phyloP scores from a whole-genome alignment of 2,329 filamentous ascomycete genomes.

The Exophiala aquamarina region DNA sequence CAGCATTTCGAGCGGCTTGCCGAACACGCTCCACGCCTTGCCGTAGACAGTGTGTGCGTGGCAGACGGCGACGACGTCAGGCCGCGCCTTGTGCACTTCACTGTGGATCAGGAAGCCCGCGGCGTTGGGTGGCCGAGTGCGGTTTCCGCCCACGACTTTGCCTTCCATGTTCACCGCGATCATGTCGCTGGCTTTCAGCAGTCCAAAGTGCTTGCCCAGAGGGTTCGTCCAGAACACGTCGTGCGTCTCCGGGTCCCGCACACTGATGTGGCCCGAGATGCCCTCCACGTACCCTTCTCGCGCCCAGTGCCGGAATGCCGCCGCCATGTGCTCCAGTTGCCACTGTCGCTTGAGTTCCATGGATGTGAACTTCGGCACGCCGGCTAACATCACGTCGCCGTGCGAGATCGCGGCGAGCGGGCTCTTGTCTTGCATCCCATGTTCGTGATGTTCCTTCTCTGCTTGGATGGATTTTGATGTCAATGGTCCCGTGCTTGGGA shows the following conservation, averaged over 20 bases:
- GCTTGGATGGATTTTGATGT: conserved; percentile 16
- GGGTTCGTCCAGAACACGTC: conserved; percentile 70
- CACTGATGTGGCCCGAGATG: conserved; percentile 67
- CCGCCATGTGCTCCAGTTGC: conserved; percentile 66
- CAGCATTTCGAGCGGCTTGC: conserved; percentile 66
- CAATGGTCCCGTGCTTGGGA: conserved; percentile 9
- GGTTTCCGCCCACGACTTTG: conserved; percentile 65
- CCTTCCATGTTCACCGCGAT: conserved; percentile 65
- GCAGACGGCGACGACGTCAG: conserved; percentile 65
- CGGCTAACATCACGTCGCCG: conserved; percentile 25
- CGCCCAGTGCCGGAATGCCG: conserved; percentile 67
- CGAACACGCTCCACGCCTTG: conserved; percentile 68
- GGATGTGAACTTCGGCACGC: conserved; percentile 56
- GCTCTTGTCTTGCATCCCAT: conserved; percentile 28
- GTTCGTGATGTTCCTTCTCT: conserved; percentile 24
- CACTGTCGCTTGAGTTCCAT: conserved; percentile 61
- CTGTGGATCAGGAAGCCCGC: conserved; percentile 71
- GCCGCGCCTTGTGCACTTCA: conserved; percentile 65
- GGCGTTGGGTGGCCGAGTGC: conserved; percentile 60
- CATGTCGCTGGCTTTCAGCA: conserved; percentile 66
- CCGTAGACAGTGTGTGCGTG: conserved; percentile 68
- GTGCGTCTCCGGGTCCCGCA: conserved; percentile 64
- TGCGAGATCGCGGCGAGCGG: conserved; percentile 30
- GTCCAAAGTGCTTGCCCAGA: conserved; percentile 64
- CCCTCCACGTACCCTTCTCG: conserved; percentile 67